A percentile compares a stretch with the other conserved stretches of the same genome.
Conservation (phyloP, 148 eudicot genomes). For the Diospyros kaki region DNA sequence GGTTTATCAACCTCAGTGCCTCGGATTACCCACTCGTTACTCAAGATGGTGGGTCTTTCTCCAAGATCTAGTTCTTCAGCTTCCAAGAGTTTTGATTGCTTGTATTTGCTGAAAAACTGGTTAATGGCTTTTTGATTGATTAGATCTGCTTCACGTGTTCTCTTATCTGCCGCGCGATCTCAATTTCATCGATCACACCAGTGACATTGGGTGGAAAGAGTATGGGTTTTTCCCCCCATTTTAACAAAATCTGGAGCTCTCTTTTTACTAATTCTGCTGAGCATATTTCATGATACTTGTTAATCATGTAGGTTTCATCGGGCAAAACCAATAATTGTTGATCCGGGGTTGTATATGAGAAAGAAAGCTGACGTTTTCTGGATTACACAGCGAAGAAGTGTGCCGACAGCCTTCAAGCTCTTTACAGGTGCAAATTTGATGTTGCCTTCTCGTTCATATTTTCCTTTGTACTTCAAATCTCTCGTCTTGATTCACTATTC, state of each 20-base stretch:
- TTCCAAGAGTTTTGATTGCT: slow-evolving; percentile 8
- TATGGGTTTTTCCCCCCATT: slow-evolving; percentile 27
- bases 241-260: background rate
- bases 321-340: slow-evolving; percentile 80
- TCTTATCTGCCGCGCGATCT: slow-evolving; percentile 76
- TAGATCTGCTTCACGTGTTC: slow-evolving; percentile 91
- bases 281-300: background rate
- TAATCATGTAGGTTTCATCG: slow-evolving; percentile 59
- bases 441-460: background rate
- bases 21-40: slow-evolving; percentile 92
- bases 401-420: slow-evolving; percentile 87
- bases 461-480: background rate
- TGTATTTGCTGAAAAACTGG: slow-evolving; percentile 1
- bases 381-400: slow-evolving; percentile 86
- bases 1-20: slow-evolving; percentile 96
- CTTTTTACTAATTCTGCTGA: background rate
- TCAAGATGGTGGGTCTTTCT: slow-evolving; percentile 61
- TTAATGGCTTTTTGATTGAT: slow-evolving; percentile 19
- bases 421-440: slow-evolving; percentile 64
- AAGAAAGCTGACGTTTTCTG: slow-evolving; percentile 79
- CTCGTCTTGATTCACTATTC: background rate
- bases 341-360: slow-evolving; percentile 81
- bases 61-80: background rate
- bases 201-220: slow-evolving; percentile 97
- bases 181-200: slow-evolving; percentile 91